These are phyloP conservation scores for Echium plantagineum DNA, from an alignment of 257 asterid genomes.

Conservation along the genomic window DNA sequence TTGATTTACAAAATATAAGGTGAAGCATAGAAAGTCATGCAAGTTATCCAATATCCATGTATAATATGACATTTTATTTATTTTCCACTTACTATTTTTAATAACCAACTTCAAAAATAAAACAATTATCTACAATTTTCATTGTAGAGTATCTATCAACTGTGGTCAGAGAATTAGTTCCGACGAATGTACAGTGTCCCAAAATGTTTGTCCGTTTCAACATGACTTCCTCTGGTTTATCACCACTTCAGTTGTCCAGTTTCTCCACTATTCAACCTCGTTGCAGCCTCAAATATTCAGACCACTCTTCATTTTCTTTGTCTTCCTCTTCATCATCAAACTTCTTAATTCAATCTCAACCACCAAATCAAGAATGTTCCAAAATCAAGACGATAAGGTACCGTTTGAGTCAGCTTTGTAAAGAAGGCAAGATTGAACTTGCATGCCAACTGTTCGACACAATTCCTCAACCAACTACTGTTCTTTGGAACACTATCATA, in stretches of 20 bases:
- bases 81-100: no score
- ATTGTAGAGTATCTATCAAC: no score
- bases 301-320: no score
- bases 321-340: slow-evolving; percentile 3
- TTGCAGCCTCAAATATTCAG: slow-evolving; percentile 21
- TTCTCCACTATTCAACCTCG: slow-evolving; percentile 32
- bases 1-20: no score
- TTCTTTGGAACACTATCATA: slow-evolving; percentile 75
- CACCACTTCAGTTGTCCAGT: slow-evolving; percentile 35
- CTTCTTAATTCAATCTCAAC: not conserved
- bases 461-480: slow-evolving; percentile 78
- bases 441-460: slow-evolving; percentile 82
- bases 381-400: slow-evolving; percentile 63
- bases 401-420: slow-evolving; percentile 67
- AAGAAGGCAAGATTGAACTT: slow-evolving; percentile 40
- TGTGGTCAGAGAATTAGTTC: no score
- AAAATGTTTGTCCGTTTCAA: slow-evolving; percentile 13
- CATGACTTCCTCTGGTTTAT: slow-evolving; percentile 38
- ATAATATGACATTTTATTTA: no score
- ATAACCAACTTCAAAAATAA: no score
- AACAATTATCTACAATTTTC: no score
- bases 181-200: not conserved
- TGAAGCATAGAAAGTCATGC: no score
- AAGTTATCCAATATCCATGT: no score
- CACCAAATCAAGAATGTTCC: slow-evolving; percentile 5